Base-by-base conservation (phyloP, 2,329 filamentous ascomycete species). In the Orbilia oligospora region DNA sequence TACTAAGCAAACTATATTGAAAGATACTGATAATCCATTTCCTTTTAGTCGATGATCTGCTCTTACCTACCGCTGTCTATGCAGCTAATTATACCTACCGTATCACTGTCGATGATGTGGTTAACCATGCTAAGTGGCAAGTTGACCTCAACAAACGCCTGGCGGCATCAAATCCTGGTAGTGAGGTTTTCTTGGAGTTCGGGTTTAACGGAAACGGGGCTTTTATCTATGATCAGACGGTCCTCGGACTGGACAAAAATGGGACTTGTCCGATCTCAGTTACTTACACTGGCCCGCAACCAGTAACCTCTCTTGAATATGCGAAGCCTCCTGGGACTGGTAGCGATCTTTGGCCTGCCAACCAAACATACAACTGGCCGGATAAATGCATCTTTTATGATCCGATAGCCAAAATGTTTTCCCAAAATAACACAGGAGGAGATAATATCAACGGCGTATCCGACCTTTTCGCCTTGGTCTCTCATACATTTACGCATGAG, bases 401-500 rank as follows among this genome's bases (percentile, higher is more conserved):
- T 36, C 68, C 75, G 4, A 36, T 79, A 14, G 69, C 75, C 5
- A 69, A 69, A 41, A 56, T 79, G 27, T 79, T 79, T 14, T 48
- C 55, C 1, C 63, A 82, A 16, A 69, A 84, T 5, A 80, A 77
- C 44, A 77, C 66, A 0, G 67, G 73, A 24, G 73, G 73, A 4
- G 53, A 58, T 20, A 63, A 77, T 38, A 67, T 71, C 44, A 77
- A 77, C 22, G 73, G 73, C 78, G 5, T 90, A 90, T 82, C 85
- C 85, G 24, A 86, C 89, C 82, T 84, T 10, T 90, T 89, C 82
- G 87, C 86, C 8, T 87, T 89, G 66, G 84, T 91, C 16, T 90
- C 88, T 0, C 89, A 91, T 83, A 91, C 89, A 0, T 91, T 90
- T 82, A 88, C 88, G 1, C 89, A 91, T 79, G 85, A 87, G 80